Conservation (phyloP, 1,139 yeast genomes). For the Pichia cactophila region DNA sequence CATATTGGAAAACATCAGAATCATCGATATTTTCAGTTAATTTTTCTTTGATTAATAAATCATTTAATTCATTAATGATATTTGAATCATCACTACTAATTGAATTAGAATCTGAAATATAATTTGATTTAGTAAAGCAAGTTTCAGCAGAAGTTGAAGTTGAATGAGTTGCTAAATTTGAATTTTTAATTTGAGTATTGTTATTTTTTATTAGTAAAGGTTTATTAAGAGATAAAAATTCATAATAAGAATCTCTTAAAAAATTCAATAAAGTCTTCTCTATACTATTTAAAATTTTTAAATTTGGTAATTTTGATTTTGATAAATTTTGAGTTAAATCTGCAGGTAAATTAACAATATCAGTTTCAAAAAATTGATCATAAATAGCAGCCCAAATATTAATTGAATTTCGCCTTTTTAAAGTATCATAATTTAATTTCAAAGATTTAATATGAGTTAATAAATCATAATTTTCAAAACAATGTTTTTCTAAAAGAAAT, state of each 20-base stretch:
- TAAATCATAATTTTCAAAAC: conserved; percentile 29
- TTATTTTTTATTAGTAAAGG: not conserved
- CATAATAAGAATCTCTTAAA: conserved; percentile 24
- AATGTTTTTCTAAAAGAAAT: conserved; percentile 25
- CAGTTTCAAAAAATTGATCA: conserved; percentile 22
- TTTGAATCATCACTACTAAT: conserved; percentile 1
- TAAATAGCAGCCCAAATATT: conserved; percentile 22
- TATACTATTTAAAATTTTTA: conserved; percentile 14
- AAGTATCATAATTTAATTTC: conserved; percentile 8
- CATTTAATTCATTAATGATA: not conserved
- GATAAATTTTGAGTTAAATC: conserved; percentile 17
- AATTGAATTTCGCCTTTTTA: conserved; percentile 5
- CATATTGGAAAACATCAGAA: not conserved
- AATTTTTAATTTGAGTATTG: not conserved
- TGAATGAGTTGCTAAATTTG: not conserved
- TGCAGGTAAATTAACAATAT: conserved; percentile 27
- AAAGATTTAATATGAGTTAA: conserved; percentile 20
- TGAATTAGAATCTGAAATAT: not conserved
- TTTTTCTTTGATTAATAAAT: not conserved
- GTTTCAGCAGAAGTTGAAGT: conserved; percentile 1
- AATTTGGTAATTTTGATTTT: conserved; percentile 17
- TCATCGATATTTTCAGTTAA: not conserved
- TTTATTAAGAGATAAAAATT: conserved; percentile 18
- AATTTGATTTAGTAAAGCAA: conserved; percentile 3
- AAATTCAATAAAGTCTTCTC: conserved; percentile 20